Percentiles rank a stretch among this genome's conserved stretches.
These are phyloP conservation scores for Metschnikowia santaceciliae DNA, from an alignment of 805 yeast species.

Conservation along the genomic window DNA sequence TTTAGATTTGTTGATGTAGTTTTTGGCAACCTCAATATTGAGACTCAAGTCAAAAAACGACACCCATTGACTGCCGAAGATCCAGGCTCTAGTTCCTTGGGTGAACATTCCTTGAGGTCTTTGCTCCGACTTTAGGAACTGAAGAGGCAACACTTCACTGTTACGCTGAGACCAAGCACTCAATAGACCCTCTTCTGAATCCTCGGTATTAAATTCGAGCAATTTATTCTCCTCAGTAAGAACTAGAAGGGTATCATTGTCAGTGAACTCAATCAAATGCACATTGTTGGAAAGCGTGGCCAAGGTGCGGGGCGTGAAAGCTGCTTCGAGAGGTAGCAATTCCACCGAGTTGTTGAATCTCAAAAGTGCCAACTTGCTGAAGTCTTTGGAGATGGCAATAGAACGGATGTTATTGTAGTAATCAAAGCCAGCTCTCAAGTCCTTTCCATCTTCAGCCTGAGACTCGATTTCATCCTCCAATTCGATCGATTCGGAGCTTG, in stretches of 20 bases:
- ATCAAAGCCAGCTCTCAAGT: constrained; percentile 31
- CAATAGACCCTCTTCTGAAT: constrained; percentile 28
- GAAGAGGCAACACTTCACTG: constrained; percentile 68
- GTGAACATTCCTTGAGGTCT: constrained; percentile 70
- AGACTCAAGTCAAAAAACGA: constrained; percentile 63
- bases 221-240: constrained; percentile 73
- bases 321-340: constrained; percentile 29
- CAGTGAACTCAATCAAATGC: constrained; percentile 57
- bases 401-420: constrained; percentile 51
- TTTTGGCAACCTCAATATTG: constrained; percentile 47
- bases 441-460: constrained; percentile 11
- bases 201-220: constrained; percentile 50
- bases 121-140: constrained; percentile 52
- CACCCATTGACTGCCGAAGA: constrained; percentile 85
- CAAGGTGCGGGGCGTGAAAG: constrained; percentile 35
- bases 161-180: constrained; percentile 80
- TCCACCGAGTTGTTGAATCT: constrained; percentile 68
- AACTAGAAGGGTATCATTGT: constrained; percentile 50
- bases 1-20: constrained; percentile 23
- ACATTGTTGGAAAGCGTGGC: constrained; percentile 59
- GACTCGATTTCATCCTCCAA: constrained; percentile 44
- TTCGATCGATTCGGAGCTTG: constrained; percentile 19
- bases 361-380: constrained; percentile 50
- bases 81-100: constrained; percentile 59
- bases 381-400: constrained; percentile 45